Conservation (phyloP, 495 filamentous ascomycete species). For the Penicillium subrubescens region DNA sequence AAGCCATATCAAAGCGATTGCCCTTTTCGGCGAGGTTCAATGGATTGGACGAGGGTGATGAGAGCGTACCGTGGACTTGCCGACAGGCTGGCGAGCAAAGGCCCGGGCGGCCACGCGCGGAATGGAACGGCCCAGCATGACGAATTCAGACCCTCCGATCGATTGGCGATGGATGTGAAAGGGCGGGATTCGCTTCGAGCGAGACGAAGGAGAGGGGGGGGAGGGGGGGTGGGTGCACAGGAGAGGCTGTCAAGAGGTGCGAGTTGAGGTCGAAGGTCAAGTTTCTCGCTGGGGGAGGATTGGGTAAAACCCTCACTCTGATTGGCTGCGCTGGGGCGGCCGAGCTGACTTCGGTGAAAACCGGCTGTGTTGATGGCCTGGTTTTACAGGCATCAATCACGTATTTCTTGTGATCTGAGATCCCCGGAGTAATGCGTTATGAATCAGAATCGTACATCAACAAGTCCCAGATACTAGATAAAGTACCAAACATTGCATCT, state of each 20-base stretch:
- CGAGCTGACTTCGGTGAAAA: conserved; percentile 42
- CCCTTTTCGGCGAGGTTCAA: conserved; percentile 31
- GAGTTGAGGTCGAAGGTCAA: conserved; percentile 45
- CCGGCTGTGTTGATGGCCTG: conserved; percentile 42
- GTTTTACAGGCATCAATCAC: conserved; percentile 3
- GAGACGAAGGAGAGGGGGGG: conserved; percentile 35
- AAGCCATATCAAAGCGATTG: conserved; percentile 32
- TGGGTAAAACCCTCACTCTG: conserved; percentile 45
- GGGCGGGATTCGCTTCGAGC: conserved; percentile 30
- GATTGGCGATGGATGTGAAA: conserved; percentile 36
- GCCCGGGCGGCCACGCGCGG: conserved; percentile 79
- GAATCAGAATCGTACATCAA: not conserved
- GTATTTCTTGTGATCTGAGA: not conserved
- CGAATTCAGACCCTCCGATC: conserved; percentile 46
- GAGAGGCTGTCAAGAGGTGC: conserved; percentile 42
- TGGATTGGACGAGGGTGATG: conserved; percentile 31
- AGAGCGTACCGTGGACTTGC: conserved; percentile 52
- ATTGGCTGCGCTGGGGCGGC: conserved; percentile 33
- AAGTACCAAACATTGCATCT: too few species aligned
- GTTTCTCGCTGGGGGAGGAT: conserved; percentile 44
- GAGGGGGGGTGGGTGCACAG: conserved; percentile 32
- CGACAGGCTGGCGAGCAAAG: conserved; percentile 57
- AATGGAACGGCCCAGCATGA: conserved; percentile 85
- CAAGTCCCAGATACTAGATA: not conserved
- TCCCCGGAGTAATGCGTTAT: not conserved